Base-by-base conservation (phyloP, 2,329 filamentous ascomycete species). In the Cladosporium velox region DNA sequence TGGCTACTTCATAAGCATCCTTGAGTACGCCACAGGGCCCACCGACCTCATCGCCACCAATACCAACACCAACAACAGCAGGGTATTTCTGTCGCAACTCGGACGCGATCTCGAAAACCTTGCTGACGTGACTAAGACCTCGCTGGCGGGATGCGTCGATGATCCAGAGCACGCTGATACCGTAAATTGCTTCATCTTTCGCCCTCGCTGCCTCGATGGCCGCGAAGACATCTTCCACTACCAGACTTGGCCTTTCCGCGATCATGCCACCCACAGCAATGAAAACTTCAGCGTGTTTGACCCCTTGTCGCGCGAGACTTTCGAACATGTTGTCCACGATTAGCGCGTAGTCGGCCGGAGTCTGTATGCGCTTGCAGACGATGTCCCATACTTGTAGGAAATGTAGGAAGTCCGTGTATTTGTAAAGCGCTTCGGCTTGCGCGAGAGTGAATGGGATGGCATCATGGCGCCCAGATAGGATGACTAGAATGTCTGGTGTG, bases 401-500 rank as follows among this genome's bases (percentile, higher is more conserved):
- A 21, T 55, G 52, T 6, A n/a, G 4, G 18, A 55, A 55, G 4
- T 32, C 14, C 18, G 10, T 34, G 52, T 55, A 55, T 30, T n/a
- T 15, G 52, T 55, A 55, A 18, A 55, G 52, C 28, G 52, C 52
- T 34, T 55, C 15, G 52, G 52, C 52, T 55, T 55, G 52, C 1
- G 52, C 26, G 18, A 55, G 52, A 21, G 52, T 55, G 10, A 55
- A 12, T n/a, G 52, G 52, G 8, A 10, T 14, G 15, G 52, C 1
- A 18, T 55, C 28, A 21, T 55, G 52, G 24, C 52, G 52, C 14
- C 21, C 18, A 6, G 52, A 55, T 1, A 55, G 30, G 11, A 21
- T 11, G 30, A 34, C 30, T 8, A 55, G 52, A 0, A 30, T 55
- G 2, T 18, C 15, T 2, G 52, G 52, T n/a, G 52, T 55, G 52